Base-by-base conservation (phyloP, 108 stramenopile genomes). In the Cyclostephanos invisitatus region DNA sequence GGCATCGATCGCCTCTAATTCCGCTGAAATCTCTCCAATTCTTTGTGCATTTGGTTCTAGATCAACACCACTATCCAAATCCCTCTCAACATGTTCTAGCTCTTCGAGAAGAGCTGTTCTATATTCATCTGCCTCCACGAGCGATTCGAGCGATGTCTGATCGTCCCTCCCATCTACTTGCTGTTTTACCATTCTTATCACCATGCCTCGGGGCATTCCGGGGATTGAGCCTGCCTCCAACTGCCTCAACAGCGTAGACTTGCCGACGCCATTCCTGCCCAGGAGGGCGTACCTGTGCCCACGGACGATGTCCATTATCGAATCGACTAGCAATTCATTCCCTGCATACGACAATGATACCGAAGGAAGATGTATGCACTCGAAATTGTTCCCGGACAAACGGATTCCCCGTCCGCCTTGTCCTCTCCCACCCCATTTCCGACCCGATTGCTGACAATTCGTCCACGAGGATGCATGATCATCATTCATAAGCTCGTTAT, bases 221-320 rank as follows among this genome's bases (percentile, higher is more conserved):
- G 95, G 95, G 60, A 97, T 83, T n/a, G 62, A 55, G 15, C 86
- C 73, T 27, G 84, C 64, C 59, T 85, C 92, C 38, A 97, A 62
- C n/a, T 87, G 77, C 53, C 69, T 75, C 32, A 97, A 76, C 20
- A 97, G 70, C 25, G 93, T 94, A 7, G 91, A 88, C 67, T 97
- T 97, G 20, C 96, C 96, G 36, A 87, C 90, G 0, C 96, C 96
- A 77, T 97, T 97, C 44, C 84, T 66, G 0, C 93, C 93, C 58
- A 91, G 63, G 11, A 88, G 56, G 1, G 91, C 96, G 70, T 95
- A 97, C 35, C 85, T 59, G 62, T 86, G 85, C 1, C 89, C 86
- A 12, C 80, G 62, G 8, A 73, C 68, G 47, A 89, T 83, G 21
- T 83, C 71, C 75, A 86, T 83, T 20, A 64, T 72, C n/a, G 85